These are phyloP conservation scores for Pleurotus djamor DNA, from an alignment of 768 basidiomycete species.

Conservation along the genomic window DNA sequence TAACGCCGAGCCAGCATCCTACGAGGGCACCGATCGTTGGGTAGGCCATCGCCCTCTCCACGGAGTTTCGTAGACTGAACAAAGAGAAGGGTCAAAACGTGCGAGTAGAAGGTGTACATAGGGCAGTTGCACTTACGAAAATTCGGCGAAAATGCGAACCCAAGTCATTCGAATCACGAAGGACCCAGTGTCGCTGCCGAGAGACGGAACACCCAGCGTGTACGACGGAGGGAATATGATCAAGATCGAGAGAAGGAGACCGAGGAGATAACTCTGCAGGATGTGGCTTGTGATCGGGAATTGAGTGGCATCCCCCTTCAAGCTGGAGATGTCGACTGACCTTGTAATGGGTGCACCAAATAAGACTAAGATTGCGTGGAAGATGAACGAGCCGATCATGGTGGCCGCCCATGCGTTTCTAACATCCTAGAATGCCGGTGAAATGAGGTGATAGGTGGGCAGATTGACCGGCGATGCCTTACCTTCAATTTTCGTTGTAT, in stretches of 20 bases:
- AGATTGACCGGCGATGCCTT: conserved; percentile 15
- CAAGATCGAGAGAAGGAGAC: conserved; percentile 67
- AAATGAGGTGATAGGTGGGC: not conserved
- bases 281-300: conserved; percentile 36
- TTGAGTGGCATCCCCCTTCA: conserved; percentile 1
- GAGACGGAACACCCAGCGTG: conserved; percentile 60
- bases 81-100: conserved; percentile 8
- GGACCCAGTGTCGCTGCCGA: conserved; percentile 37
- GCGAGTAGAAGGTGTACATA: not conserved
- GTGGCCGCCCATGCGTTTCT: conserved; percentile 53
- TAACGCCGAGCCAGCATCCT: conserved; percentile 79
- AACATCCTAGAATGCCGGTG: conserved; percentile 38
- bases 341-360: conserved; percentile 75
- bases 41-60: conserved; percentile 80
- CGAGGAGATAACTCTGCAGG: conserved; percentile 64
- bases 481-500: conserved; percentile 37
- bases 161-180: conserved; percentile 62
- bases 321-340: conserved; percentile 29
- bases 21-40: conserved; percentile 69
- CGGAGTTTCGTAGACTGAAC: conserved; percentile 50
- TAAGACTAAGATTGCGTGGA: conserved; percentile 52
- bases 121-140: conserved; percentile 59
- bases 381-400: conserved; percentile 37
- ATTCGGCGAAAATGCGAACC: conserved; percentile 78
- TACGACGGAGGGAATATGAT: conserved; percentile 68